Evolutionary conservation across 306 rosid species (phyloP).

Genomic region (Cercis canadensis): DNA sequence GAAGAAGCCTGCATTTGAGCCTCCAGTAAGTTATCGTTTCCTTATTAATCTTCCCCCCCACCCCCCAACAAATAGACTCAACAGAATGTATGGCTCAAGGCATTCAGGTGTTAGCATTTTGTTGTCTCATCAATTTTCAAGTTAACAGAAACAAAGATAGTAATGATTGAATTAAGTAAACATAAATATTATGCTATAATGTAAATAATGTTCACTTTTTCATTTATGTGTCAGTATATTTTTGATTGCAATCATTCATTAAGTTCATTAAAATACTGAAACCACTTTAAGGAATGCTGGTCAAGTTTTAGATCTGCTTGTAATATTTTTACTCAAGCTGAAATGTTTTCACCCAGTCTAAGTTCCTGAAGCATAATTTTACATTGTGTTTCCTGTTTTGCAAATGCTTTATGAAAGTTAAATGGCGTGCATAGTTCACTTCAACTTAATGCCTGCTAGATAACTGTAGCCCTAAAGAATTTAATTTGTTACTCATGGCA

Average conservation of each 20-base stretch:
- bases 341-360: background rate
- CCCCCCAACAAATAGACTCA: constrained; percentile 10
- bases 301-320: constrained; percentile 2
- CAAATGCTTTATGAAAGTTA: constrained; percentile 27
- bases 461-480: no score
- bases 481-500: background rate
- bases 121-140: no score
- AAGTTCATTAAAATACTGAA: constrained; percentile 13
- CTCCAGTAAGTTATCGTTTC: constrained; percentile 64
- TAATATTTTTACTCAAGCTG: constrained; percentile 12
- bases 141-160: no score
- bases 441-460: background rate
- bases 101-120: background rate
- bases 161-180: no score
- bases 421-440: constrained; percentile 1
- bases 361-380: constrained; percentile 3
- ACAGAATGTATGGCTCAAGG: background rate
- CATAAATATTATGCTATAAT: no score
- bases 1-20: constrained; percentile 63
- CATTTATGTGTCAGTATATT: no score
- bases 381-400: constrained; percentile 1
- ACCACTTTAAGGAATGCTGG: background rate
- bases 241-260: no score
- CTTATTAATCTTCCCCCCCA: no score
- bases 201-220: no score